These are phyloP conservation scores for Diphasiastrum complanatum DNA, from an alignment of 83 land plant genomes.

Conservation along the genomic window DNA sequence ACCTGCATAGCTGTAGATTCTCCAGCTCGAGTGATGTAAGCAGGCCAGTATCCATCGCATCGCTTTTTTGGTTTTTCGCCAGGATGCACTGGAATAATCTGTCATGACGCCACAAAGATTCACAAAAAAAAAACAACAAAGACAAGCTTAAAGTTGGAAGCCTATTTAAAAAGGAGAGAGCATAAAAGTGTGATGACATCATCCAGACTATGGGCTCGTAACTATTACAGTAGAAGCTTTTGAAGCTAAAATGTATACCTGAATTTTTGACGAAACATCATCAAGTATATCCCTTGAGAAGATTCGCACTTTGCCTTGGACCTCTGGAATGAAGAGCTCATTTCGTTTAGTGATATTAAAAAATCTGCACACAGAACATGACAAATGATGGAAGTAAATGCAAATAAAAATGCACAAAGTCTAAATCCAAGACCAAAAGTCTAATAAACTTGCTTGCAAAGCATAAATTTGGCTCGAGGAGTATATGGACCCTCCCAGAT, in stretches of 20 bases:
- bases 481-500: too few species aligned
- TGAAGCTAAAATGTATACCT: conserved; percentile 12
- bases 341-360: conserved; percentile 25
- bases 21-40: conserved; percentile 44
- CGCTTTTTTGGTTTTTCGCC: conserved; percentile 35
- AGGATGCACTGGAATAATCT: conserved; percentile 38
- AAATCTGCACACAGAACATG: too few species aligned
- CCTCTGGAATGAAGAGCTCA: conserved; percentile 25
- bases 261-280: conserved; percentile 7
- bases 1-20: conserved; percentile 40
- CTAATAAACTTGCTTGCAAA: too few species aligned
- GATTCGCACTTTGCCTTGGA: conserved; percentile 12
- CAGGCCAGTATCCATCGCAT: conserved; percentile 41
- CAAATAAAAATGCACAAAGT: too few species aligned
- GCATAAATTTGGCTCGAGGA: too few species aligned
- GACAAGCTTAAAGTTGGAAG: not conserved
- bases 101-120: conserved; percentile 1
- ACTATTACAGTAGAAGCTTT: not conserved
- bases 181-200: not conserved
- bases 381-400: too few species aligned
- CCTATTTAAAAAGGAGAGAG: not conserved
- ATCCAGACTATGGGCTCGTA: not conserved
- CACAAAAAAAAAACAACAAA: not conserved
- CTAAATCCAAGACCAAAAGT: too few species aligned
- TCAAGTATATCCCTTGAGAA: conserved; percentile 16